phyloP scores from a whole-genome alignment of 2,329 filamentous ascomycete genomes.

The Ambrosiella cleistominuta region DNA sequence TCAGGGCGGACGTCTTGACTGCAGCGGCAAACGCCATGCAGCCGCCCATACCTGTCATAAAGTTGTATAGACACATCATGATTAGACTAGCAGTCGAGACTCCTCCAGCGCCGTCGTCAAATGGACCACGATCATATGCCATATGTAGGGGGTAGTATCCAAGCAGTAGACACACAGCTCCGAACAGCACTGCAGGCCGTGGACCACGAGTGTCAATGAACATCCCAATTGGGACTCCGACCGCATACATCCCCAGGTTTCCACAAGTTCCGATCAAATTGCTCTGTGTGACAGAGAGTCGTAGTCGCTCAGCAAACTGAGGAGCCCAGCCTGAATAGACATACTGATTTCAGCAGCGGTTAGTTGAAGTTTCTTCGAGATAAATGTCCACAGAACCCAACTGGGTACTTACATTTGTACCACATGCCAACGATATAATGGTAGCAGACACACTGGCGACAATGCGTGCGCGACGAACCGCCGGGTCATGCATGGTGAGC shows the following conservation, averaged over 20 bases:
- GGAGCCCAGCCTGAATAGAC: conserved; percentile 97
- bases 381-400: not conserved
- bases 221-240: conserved; percentile 76
- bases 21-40: conserved; percentile 81
- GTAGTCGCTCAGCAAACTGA: conserved; percentile 74
- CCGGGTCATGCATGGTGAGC: conserved; percentile 25
- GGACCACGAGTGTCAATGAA: conserved; percentile 73
- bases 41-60: conserved; percentile 71
- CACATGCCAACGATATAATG: conserved; percentile 69
- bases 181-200: conserved; percentile 57
- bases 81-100: conserved; percentile 30
- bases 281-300: conserved; percentile 77
- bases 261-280: conserved; percentile 76
- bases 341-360: conserved; percentile 41
- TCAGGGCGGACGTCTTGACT: conserved; percentile 73
- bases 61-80: conserved; percentile 64
- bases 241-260: conserved; percentile 87
- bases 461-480: conserved; percentile 47
- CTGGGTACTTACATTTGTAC: conserved; percentile 57
- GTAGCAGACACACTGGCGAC: conserved; percentile 76
- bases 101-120: not conserved
- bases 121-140: conserved; percentile 51
- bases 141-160: conserved; percentile 76
- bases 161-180: conserved; percentile 50
- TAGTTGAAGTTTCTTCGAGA: not conserved